Base-by-base conservation (phyloP, 2,329 filamentous ascomycete genomes). In the Colletotrichum tanaceti region DNA sequence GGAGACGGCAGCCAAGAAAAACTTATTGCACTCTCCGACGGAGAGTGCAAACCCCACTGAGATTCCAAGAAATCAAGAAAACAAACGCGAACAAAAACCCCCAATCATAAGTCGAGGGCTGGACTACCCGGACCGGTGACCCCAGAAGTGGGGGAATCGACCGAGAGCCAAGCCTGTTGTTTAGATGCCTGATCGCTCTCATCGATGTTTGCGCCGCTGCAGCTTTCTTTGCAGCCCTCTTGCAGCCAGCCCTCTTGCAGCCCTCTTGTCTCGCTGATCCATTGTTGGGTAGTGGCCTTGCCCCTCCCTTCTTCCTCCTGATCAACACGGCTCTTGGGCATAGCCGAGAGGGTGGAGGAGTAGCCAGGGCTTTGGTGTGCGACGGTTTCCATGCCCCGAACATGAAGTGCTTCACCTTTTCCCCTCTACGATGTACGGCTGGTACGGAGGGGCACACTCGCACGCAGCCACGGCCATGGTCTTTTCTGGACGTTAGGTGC, bases 281-380 rank as follows among this genome's bases (percentile, higher is more conserved):
- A 35, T 20, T 11, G 14, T 43, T 32, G n/a, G 24, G 32, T 35
- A 35, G 32, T 35, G 50, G 46, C 7, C 20, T 38, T 10, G 32
- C 32, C 32, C 32, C 32, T 35, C 10, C 7, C 32, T 35, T 35
- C 32, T 35, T 35, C 32, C 28, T 22, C 38, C 49, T 65, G 65
- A 68, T 68, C 65, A 65, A 38, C 62, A 68, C 62, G 65, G 65
- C 49, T 60, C 20, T 60, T 68, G 47, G 20, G 28, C 38, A 52
- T 55, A 65, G 49, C 65, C 65, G 62, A 46, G 43, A 64, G 58
- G 41, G 46, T n/a, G 22, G 38, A 57, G 54, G 6, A 32, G 24
- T 41, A 16, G 47, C 32, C 49, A 43, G 32, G 35, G 50, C n/a
- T 50, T 20, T 62, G 28, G 46, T 24, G 28, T 16, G 53, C 39